Evolutionary conservation across 108 stramenopile species (phyloP).

Genomic region (Mediolabrus comicus): DNA sequence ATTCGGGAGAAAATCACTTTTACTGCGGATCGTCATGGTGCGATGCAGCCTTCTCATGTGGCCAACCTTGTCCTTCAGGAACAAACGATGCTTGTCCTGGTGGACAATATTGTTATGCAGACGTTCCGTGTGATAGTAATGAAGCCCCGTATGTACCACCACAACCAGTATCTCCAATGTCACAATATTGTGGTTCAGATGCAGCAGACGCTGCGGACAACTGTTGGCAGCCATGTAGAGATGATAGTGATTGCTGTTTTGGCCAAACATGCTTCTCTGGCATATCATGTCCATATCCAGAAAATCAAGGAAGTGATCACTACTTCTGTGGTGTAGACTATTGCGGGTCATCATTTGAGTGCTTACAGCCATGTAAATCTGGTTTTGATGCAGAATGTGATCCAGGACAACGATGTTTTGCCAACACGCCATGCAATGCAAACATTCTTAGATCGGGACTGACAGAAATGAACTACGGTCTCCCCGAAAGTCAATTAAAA

Average conservation of each 20-base stretch:
- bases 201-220: conserved; percentile 10
- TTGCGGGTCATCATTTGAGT: conserved; percentile 35
- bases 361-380: conserved; percentile 58
- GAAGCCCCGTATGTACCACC: background rate
- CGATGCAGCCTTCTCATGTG: conserved; percentile 66
- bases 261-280: conserved; percentile 28
- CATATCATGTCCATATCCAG: conserved; percentile 7
- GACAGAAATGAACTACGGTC: background rate
- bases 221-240: conserved; percentile 46
- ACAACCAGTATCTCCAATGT: background rate
- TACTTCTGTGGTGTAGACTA: conserved; percentile 45
- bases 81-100: conserved; percentile 59
- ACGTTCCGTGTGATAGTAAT: conserved; percentile 59
- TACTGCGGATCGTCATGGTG: conserved; percentile 85
- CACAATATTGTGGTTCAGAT: conserved; percentile 20
- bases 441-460: background rate
- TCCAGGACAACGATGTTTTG: conserved; percentile 62
- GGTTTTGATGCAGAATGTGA: conserved; percentile 66
- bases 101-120: conserved; percentile 73
- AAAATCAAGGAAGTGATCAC: conserved; percentile 30
- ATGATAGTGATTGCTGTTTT: conserved; percentile 38
- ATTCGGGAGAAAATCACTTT: conserved; percentile 53
- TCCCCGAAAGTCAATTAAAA: background rate
- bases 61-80: conserved; percentile 64
- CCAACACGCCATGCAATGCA: conserved; percentile 68